These are phyloP conservation scores for Thraustotheca clavata DNA, from an alignment of 352 stramenopile species.

Conservation along the genomic window DNA sequence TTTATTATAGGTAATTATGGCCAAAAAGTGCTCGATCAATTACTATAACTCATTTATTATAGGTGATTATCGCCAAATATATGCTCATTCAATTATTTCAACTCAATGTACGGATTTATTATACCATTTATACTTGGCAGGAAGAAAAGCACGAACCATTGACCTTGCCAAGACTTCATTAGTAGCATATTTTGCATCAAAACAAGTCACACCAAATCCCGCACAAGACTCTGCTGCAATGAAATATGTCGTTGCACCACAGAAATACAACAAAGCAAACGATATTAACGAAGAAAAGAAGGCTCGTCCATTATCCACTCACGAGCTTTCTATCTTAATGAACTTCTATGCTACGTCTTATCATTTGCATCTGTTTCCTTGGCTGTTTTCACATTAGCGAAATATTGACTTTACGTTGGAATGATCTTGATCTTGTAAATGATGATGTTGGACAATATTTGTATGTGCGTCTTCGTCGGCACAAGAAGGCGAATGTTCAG, in stretches of 20 bases:
- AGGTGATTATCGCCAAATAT: too few species aligned
- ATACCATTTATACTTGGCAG: constrained; percentile 9
- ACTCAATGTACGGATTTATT: constrained; percentile 10
- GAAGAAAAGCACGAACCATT: constrained; percentile 1
- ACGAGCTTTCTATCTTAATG: neutral
- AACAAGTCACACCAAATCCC: neutral
- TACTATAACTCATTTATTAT: too few species aligned
- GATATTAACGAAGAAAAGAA: constrained; percentile 12
- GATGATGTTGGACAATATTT: neutral
- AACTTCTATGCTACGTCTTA: constrained; percentile 6
- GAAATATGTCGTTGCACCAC: neutral
- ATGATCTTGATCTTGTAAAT: constrained; percentile 1
- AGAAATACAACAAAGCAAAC: neutral
- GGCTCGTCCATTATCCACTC: neutral
- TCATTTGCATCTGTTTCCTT: neutral
- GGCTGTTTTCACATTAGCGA: constrained; percentile 2
- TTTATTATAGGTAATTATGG: too few species aligned
- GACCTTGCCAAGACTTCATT: neutral
- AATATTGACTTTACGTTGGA: constrained; percentile 6
- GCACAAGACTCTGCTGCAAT: neutral
- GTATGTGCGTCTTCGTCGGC: constrained; percentile 1
- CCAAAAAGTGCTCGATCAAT: too few species aligned
- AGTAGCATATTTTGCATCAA: neutral
- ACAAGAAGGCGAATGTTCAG: constrained; percentile 4
- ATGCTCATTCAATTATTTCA: too few species aligned